Evolutionary conservation across 305 asterid genomes (phyloP).

Genomic region (Plantago coronopus): DNA sequence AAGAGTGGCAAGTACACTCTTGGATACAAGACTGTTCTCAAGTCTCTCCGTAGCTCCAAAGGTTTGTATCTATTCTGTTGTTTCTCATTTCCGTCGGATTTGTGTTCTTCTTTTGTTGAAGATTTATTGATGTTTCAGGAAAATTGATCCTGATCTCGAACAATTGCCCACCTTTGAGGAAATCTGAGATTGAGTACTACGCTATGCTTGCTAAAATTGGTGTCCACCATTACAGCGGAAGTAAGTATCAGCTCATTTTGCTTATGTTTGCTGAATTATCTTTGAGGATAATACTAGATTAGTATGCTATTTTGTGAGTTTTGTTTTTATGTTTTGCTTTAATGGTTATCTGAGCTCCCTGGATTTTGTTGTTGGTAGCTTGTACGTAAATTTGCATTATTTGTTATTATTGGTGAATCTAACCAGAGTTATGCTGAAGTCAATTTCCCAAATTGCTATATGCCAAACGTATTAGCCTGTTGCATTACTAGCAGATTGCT

Average conservation of each 20-base stretch:
- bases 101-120: neutral
- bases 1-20: slow-evolving; percentile 78
- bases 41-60: slow-evolving; percentile 74
- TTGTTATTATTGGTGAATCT: too few relatives aligned
- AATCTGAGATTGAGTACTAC: slow-evolving; percentile 80
- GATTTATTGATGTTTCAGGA: slow-evolving; percentile 24
- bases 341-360: too few relatives aligned
- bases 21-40: slow-evolving; percentile 83
- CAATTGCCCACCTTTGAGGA: slow-evolving; percentile 82
- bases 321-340: neutral
- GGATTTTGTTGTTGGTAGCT: too few relatives aligned
- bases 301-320: neutral
- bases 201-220: slow-evolving; percentile 67
- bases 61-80: slow-evolving; percentile 26
- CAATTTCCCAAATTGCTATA: too few relatives aligned
- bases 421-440: too few relatives aligned
- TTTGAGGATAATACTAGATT: neutral
- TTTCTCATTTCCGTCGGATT: neutral
- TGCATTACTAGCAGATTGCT: too few relatives aligned
- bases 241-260: slow-evolving; percentile 29
- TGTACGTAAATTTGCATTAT: too few relatives aligned
- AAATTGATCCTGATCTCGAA: slow-evolving; percentile 66
- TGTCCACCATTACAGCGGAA: slow-evolving; percentile 75
- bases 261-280: neutral
- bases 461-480: too few relatives aligned